A percentile compares a stretch with the other conserved stretches of the same genome.
These are phyloP conservation scores for Neonectria coccinea DNA, from an alignment of 2,329 filamentous ascomycete species.

Conservation along the genomic window DNA sequence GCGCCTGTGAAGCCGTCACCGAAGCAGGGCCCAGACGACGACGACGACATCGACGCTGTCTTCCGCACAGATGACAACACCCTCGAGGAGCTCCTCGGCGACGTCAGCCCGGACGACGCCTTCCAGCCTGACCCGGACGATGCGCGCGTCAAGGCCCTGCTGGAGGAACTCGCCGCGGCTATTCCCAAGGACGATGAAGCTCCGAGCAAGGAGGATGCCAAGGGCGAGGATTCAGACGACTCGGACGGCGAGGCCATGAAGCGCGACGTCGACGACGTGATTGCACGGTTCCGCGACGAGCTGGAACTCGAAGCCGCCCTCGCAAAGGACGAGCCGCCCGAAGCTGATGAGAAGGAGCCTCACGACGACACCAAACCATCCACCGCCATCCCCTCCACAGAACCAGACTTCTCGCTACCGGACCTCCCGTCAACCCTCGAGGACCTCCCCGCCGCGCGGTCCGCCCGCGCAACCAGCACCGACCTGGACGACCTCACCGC, in stretches of 20 bases:
- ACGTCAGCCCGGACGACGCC: slow-evolving; percentile 52
- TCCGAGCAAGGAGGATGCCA: slow-evolving; percentile 1
- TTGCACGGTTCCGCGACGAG: slow-evolving; percentile 62
- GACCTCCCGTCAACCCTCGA: slow-evolving; percentile 59
- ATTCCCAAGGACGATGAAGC: slow-evolving; percentile 46
- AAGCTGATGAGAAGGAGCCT: slow-evolving; percentile 32
- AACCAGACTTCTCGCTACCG: slow-evolving; percentile 55
- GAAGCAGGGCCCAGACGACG: slow-evolving; percentile 30
- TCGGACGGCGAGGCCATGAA: slow-evolving; percentile 65
- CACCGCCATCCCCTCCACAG: slow-evolving; percentile 9
- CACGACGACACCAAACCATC: slow-evolving; percentile 21
- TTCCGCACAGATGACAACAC: slow-evolving; percentile 64
- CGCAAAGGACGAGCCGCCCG: slow-evolving; percentile 27
- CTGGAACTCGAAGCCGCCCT: slow-evolving; percentile 50
- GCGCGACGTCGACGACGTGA: slow-evolving; percentile 57
- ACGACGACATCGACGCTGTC: slow-evolving; percentile 54
- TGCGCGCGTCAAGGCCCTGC: slow-evolving; percentile 51
- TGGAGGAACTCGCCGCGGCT: slow-evolving; percentile 52
- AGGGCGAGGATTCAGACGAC: slow-evolving; percentile 51
- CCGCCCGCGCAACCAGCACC: slow-evolving; percentile 40
- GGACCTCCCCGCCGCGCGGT: slow-evolving; percentile 48
- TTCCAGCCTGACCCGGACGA: slow-evolving; percentile 43
- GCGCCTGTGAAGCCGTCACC: slow-evolving; percentile 9
- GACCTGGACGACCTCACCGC: slow-evolving; percentile 60
- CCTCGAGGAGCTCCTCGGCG: slow-evolving; percentile 63